These are phyloP conservation scores for Fusarium solani-melongenae DNA, from an alignment of 2,329 filamentous ascomycete genomes.

Conservation along the genomic window DNA sequence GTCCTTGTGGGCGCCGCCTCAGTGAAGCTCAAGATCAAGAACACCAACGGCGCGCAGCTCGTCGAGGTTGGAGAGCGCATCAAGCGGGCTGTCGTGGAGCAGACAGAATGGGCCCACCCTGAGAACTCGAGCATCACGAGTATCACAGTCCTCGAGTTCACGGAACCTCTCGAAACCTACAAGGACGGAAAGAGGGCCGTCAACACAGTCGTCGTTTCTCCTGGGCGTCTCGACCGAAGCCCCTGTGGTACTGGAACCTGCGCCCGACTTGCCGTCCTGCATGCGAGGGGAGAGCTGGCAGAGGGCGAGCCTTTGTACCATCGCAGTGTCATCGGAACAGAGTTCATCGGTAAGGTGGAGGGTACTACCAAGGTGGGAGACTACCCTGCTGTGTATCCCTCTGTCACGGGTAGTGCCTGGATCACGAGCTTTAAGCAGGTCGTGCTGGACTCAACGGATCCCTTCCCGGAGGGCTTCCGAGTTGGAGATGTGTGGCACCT, in stretches of 20 bases:
- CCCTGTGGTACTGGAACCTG: slow-evolving; percentile 33
- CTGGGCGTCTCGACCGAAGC: slow-evolving; percentile 24
- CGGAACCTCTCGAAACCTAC: slow-evolving; percentile 2
- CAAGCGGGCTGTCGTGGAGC: slow-evolving; percentile 22
- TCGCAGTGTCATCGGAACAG: slow-evolving; percentile 19
- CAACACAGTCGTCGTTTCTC: slow-evolving; percentile 30
- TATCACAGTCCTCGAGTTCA: slow-evolving; percentile 31
- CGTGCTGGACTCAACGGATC: slow-evolving; percentile 21
- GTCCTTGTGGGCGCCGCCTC: slow-evolving; percentile 27
- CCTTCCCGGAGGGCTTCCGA: slow-evolving; percentile 24
- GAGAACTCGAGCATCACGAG: slow-evolving; percentile 25
- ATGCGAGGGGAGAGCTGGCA: slow-evolving; percentile 19
- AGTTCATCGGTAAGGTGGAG: slow-evolving; percentile 16
- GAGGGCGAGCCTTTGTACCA: slow-evolving; percentile 21
- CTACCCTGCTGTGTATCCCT: slow-evolving; percentile 17
- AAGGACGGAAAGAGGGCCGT: slow-evolving; percentile 16
- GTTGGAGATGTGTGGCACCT: slow-evolving; percentile 28
- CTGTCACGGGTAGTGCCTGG: slow-evolving; percentile 21
- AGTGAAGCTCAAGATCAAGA: slow-evolving; percentile 23
- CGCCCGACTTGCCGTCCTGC: slow-evolving; percentile 21
- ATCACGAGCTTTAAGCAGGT: slow-evolving; percentile 33
- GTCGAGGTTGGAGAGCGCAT: slow-evolving; percentile 31
- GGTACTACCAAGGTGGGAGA: slow-evolving; percentile 16
- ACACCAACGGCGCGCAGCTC: slow-evolving; percentile 5
- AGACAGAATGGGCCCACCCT: slow-evolving; percentile 16